Base-by-base conservation (phyloP, 2,329 filamentous ascomycete genomes). In the Xylaria sp. region DNA sequence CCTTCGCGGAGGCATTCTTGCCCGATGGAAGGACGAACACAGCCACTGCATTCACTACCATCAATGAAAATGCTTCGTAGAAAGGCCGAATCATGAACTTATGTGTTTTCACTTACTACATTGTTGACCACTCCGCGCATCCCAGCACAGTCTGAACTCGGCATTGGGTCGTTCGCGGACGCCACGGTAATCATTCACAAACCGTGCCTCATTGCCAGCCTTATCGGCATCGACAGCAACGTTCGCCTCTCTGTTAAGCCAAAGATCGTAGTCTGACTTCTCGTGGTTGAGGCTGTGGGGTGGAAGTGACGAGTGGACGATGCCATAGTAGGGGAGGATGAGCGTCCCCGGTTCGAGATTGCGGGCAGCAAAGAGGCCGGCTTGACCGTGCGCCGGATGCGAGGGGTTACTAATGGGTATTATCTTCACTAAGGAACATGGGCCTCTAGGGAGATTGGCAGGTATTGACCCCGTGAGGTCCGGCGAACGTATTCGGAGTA, bases 181-280 rank as follows among this genome's bases (percentile, higher is more conserved):
- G 3, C 87, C 87, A 6, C 88, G 79, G 69, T 87, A 90, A 74
- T 90, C 88, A 70, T 90, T 90, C 47, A 89, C 81, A 68, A 88
- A 90, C 9, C 88, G 78, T 1, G 84, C 87, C 76, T 90, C 88
- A 69, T 89, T 90, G 11, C 87, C 87, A 56, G 75, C 75, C 38
- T 71, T 72, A 15, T 79, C 82, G 3, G 87, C 88, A 69, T 90
- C 88, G 3, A 90, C 83, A 2, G 87, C 87, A 1, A 88, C 76
- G 15, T 82, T 83, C 0, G 75, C 79, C 19, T 83, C 85, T 19
- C 81, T 78, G 74, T 87, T 85, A 19, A 90, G 77, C 80, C 85
- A 88, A 25, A 90, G 77, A 71, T 90, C 88, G 71, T 90, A 90
- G 75, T 90, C 84, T 6, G 83, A 85, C 14, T 70, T 60, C n/a